Evolutionary conservation across 192 early-diverging fungal species (phyloP).

Genomic region (Dispira simplex): DNA sequence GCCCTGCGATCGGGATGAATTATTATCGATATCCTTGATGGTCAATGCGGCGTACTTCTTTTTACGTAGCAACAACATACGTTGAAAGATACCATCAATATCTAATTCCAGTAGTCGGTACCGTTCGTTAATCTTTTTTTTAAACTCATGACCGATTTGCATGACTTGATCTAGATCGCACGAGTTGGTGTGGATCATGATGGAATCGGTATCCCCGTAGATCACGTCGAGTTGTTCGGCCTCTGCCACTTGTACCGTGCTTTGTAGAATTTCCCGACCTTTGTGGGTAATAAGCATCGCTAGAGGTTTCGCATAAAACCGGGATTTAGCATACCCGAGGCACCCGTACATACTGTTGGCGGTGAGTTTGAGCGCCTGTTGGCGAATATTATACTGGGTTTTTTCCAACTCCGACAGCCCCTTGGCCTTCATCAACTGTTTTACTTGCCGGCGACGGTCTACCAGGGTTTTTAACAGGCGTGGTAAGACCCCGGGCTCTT

Average conservation of each 20-base stretch:
- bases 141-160: conserved; percentile 66
- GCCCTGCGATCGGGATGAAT: background rate
- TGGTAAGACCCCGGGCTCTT: conserved; percentile 69
- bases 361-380: conserved; percentile 88
- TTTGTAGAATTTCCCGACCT: conserved; percentile 91
- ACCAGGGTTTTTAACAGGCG: conserved; percentile 77
- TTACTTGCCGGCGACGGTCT: conserved; percentile 76
- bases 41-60: conserved; percentile 94
- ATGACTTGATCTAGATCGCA: conserved; percentile 52
- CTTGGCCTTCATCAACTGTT: conserved; percentile 71
- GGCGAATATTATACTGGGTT: conserved; percentile 77
- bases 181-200: conserved; percentile 90
- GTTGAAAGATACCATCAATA: conserved; percentile 84
- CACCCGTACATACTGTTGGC: conserved; percentile 99
- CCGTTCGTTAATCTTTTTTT: conserved; percentile 72
- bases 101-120: conserved; percentile 95
- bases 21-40: conserved; percentile 8
- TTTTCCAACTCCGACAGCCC: conserved; percentile 32
- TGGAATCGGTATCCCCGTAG: conserved; percentile 99
- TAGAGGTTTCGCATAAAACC: conserved; percentile 94
- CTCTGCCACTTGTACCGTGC: conserved; percentile 75
- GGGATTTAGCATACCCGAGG: conserved; percentile 77
- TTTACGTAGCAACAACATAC: conserved; percentile 87
- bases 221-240: conserved; percentile 78
- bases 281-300: conserved; percentile 93